Evolutionary conservation across 164 flowering plant species (phyloP), one percentile per base, ranked within the genome.

Genomic region (Brasenia schreberi): DNA sequence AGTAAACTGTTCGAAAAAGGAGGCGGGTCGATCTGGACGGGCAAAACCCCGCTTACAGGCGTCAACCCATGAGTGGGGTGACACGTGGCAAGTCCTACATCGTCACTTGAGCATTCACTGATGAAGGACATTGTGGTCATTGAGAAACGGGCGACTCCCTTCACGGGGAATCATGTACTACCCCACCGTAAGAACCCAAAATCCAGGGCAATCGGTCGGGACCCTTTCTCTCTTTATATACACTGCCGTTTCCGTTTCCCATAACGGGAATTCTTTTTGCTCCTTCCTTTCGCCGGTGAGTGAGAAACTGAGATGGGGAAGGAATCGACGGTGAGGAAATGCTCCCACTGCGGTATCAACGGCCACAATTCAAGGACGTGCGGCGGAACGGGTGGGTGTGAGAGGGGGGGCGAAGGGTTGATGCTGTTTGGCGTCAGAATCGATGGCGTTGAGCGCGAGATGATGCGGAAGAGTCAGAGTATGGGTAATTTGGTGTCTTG

Each of bases 361-460:
- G 86, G 88, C 4, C 88, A 85, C 63, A 79, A 81, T 63, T 74
- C 79, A 7, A 77, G 84, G 63, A 79, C 84, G 12, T 81, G 85
- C 62, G 71, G 69, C 43, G 56, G 56, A 9, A 49, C 16, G 56
- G 56, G 56, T 7, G 56, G 56, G 10, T 49, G 56, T 14, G 77
- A 66, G 63, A 73, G 66, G 68, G 56, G 56, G 9, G 56, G 56
- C 16, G 56, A 49, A 49, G 75, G 68, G 52, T 14, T 80, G 70
- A 80, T 72, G 73, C 67, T 78, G 7, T 80, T 78, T 65, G 83
- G 83, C 10, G 79, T 80, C 45, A 76, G 56, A 9, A 74, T 80
- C 27, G 42, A 14, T 49, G 14, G 16, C 14, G 65, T 23, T 18
- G 72, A 73, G 6, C 12, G 12, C 12, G 56, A 49, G 56, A 49